Conservation (phyloP, 495 filamentous ascomycete genomes). For the Annulohypoxylon moriforme region DNA sequence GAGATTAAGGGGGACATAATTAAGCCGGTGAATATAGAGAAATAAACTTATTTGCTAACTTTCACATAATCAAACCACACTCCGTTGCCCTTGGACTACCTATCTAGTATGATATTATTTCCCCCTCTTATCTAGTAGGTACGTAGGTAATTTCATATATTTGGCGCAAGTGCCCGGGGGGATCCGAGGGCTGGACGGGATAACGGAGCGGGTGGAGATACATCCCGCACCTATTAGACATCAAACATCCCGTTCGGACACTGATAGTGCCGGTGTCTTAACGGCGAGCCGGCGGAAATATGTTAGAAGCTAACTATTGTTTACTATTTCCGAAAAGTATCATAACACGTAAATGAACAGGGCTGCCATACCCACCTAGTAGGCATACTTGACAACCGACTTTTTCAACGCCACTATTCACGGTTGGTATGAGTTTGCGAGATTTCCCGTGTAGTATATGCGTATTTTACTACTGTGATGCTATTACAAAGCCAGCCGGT, state of each 20-base stretch:
- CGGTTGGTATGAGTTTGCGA: neutral
- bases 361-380: neutral
- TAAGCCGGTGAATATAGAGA: too few relatives aligned
- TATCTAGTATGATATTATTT: too few relatives aligned
- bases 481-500: neutral
- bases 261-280: neutral
- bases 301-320: neutral
- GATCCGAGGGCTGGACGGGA: neutral
- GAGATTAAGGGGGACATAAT: too few relatives aligned
- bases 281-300: neutral
- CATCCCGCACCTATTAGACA: neutral
- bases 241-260: neutral
- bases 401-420: neutral
- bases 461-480: neutral
- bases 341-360: neutral
- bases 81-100: too few relatives aligned
- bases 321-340: neutral
- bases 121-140: too few relatives aligned
- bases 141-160: neutral
- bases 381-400: too few relatives aligned
- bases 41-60: too few relatives aligned
- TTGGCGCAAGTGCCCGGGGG: neutral
- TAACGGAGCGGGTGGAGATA: neutral
- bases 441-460: neutral
- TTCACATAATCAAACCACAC: too few relatives aligned